phyloP scores from a whole-genome alignment of 2,329 filamentous ascomycete species.

The Ascosphaera acerosa region DNA sequence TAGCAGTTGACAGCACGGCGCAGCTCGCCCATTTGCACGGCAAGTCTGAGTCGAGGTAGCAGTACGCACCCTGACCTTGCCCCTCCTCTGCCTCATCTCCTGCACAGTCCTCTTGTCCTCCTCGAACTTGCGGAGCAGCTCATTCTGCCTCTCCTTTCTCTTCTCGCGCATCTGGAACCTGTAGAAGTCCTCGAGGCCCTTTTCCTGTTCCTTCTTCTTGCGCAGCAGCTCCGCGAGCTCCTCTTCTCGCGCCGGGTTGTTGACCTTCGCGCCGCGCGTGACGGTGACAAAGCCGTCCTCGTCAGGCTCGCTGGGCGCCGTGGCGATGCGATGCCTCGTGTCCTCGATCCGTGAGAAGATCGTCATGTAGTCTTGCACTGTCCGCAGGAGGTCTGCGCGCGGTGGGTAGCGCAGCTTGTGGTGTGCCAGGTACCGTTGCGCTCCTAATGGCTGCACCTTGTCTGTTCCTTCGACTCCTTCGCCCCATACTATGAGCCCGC shows the following conservation, averaged over 20 bases:
- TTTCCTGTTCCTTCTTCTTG: constrained; percentile 37
- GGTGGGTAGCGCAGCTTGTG: constrained; percentile 46
- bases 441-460: constrained; percentile 32
- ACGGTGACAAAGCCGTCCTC: constrained; percentile 93
- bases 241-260: constrained; percentile 46
- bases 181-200: constrained; percentile 50
- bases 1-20: background rate
- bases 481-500: constrained; percentile 48
- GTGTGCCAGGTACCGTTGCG: constrained; percentile 32
- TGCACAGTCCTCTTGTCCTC: constrained; percentile 47
- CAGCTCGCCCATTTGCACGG: too few relatives aligned
- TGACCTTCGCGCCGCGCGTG: constrained; percentile 44
- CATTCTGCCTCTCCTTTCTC: constrained; percentile 47
- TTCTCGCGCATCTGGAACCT: constrained; percentile 60
- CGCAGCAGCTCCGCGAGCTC: constrained; percentile 35
- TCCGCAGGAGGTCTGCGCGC: constrained; percentile 37
- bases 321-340: constrained; percentile 34
- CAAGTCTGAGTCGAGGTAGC: too few relatives aligned
- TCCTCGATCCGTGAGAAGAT: constrained; percentile 44
- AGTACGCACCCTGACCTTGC: constrained; percentile 29
- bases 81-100: constrained; percentile 42
- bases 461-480: constrained; percentile 26
- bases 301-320: constrained; percentile 55
- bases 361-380: constrained; percentile 66
- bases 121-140: constrained; percentile 46